A percentile compares a stretch with the other conserved stretches of the same genome.
Conservation (phyloP, 176 grass and related monocot species). For the Paspalum vaginatum region DNA sequence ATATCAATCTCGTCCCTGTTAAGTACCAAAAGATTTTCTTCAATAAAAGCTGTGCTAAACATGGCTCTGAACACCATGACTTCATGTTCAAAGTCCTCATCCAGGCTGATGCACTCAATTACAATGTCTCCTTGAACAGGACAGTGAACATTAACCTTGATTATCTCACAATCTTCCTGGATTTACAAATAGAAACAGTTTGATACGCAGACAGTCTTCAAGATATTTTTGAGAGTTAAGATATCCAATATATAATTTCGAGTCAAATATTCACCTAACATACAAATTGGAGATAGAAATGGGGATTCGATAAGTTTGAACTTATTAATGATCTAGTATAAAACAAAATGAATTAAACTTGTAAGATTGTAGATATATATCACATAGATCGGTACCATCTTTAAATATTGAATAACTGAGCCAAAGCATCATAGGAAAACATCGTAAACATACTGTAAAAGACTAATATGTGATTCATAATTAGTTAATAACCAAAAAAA, state of each 20-base stretch:
- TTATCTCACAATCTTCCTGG: constrained; percentile 69
- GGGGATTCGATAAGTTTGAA: background rate
- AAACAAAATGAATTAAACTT: constrained; percentile 8
- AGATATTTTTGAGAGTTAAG: background rate
- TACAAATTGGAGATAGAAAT: constrained; percentile 11
- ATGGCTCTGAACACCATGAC: constrained; percentile 86
- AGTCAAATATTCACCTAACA: background rate
- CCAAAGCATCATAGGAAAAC: constrained; percentile 8
- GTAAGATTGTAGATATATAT: constrained; percentile 25
- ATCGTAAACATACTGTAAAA: constrained; percentile 12
- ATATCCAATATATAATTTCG: background rate
- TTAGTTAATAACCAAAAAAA: constrained; percentile 25
- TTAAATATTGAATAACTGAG: background rate
- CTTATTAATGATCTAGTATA: background rate
- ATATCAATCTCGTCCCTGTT: constrained; percentile 85
- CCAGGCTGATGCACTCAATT: constrained; percentile 77
- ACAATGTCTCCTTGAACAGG: constrained; percentile 70
- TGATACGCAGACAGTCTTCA: constrained; percentile 23
- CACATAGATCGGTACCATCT: constrained; percentile 6
- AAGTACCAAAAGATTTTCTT: constrained; percentile 69
- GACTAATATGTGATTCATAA: background rate
- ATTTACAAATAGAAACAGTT: constrained; percentile 31
- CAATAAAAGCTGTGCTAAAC: constrained; percentile 92
- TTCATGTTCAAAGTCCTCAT: constrained; percentile 74
- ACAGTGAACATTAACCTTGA: constrained; percentile 55